Base-by-base conservation (phyloP, 176 grass and related monocot species). In the Carex parvula region DNA sequence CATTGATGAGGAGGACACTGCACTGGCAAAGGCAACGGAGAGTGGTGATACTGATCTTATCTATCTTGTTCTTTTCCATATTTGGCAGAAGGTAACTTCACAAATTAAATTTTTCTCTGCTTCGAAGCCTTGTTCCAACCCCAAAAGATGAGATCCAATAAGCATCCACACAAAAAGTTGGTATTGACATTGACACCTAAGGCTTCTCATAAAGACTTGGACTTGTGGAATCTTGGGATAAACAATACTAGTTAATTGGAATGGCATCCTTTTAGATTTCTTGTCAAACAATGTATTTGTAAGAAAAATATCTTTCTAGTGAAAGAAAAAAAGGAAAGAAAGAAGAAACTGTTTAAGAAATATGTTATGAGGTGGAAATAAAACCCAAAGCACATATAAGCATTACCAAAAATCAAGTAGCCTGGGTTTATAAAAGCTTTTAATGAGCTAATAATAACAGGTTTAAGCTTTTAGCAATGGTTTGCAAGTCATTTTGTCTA, bases 11-110 rank as follows among this genome's bases (percentile, higher is more conserved):
- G 93, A 99, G 81, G 93, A 99, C 33, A 89, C 89, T 81, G 93
- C 93, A 86, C 86, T 99, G 86, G 84, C 88, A 64, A 99, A 95
- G 81, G 90, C 93, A 68, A 92, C 87, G 85, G 96, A 95, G 87
- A 95, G 96, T 39, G 96, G 93, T 72, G 96, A 99, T 88, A 95
- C 96, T 83, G 96, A 99, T 77, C 92, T 99, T 75, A 80, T 99
- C 59, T 99, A 95, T 84, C 96, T 95, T 83, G 96, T 94, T 83
- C 81, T 99, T 86, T 93, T 99, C 78, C 93, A 99, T 79, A 94
- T 95, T 64, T 99, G 96, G 96, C 93, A 99, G 83, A 99, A 93
- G 87, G 90, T 99, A 92, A 85, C 87, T 76, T 39, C 84, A 81
- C 65, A 88, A 86, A 93, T 90, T 82, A 82, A 87, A 18, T 24